Conservation (phyloP, 768 basidiomycete species). For the Suillus variegatus region DNA sequence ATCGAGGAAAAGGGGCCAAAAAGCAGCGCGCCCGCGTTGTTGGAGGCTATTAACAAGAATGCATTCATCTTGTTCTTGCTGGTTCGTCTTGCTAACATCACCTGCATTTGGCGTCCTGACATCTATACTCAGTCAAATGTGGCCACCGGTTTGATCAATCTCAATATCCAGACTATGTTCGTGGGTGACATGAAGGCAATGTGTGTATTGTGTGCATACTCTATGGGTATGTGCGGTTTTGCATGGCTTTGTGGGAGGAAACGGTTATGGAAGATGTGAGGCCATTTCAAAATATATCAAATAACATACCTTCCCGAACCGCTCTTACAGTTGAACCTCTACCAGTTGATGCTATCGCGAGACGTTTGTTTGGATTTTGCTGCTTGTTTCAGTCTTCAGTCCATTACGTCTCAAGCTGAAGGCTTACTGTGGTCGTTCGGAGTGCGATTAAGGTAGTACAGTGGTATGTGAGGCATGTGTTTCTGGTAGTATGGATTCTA, state of each 20-base stretch:
- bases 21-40: slow-evolving; percentile 46
- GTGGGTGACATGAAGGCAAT: slow-evolving; percentile 56
- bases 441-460: too few relatives aligned
- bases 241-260: slow-evolving; percentile 57
- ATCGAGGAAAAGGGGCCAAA: slow-evolving; percentile 24
- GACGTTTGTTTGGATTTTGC: not conserved
- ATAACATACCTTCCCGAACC: not conserved
- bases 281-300: not conserved
- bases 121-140: slow-evolving; percentile 71
- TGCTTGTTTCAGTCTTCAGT: not conserved
- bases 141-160: slow-evolving; percentile 80
- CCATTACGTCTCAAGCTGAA: not conserved
- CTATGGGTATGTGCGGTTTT: slow-evolving; percentile 52
- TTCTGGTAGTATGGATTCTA: not conserved
- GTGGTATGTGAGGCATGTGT: not conserved
- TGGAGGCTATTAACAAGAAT: slow-evolving; percentile 85
- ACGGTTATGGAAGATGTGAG: slow-evolving; percentile 35
- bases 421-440: not conserved
- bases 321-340: not conserved
- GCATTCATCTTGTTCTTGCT: slow-evolving; percentile 78
- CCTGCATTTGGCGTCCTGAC: slow-evolving; percentile 1
- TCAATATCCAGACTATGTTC: slow-evolving; percentile 83
- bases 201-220: slow-evolving; percentile 62
- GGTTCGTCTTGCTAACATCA: slow-evolving; percentile 46
- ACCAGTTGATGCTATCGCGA: too few relatives aligned